Evolutionary conservation across 306 rosid species (phyloP).

Genomic region (Gleditsia sinensis): DNA sequence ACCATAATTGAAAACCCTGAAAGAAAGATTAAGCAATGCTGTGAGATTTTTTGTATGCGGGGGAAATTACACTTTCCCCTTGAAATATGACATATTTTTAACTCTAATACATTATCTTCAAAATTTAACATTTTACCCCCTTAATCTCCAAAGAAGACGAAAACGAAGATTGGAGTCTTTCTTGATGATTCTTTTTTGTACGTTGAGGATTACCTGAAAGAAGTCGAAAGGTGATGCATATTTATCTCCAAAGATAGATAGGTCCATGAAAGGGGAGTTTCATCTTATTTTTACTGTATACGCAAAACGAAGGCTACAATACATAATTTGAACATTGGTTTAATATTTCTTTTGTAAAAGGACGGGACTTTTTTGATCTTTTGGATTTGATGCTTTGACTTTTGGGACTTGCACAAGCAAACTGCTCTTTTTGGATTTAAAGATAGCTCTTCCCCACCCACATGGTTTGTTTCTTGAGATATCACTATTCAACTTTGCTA

Average conservation of each 20-base stretch:
- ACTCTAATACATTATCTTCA: too few species aligned
- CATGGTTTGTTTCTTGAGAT: slow-evolving; percentile 83
- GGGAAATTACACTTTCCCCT: too few species aligned
- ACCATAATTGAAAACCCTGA: too few species aligned
- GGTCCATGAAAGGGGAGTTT: slow-evolving; percentile 27
- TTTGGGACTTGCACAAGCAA: slow-evolving; percentile 63
- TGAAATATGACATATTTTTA: too few species aligned
- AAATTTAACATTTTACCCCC: too few species aligned
- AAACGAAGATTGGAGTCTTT: too few species aligned
- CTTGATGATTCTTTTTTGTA: too few species aligned
- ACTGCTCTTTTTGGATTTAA: slow-evolving; percentile 82
- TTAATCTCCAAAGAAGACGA: too few species aligned
- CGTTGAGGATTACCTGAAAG: not conserved
- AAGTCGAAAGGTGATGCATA: slow-evolving; percentile 29
- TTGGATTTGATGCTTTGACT: slow-evolving; percentile 89
- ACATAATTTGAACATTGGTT: slow-evolving; percentile 46
- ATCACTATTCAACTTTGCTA: slow-evolving; percentile 66
- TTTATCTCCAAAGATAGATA: slow-evolving; percentile 41
- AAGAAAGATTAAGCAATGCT: too few species aligned
- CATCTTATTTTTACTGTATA: slow-evolving; percentile 29
- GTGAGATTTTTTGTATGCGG: too few species aligned
- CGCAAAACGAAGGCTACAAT: slow-evolving; percentile 45
- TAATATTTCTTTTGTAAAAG: slow-evolving; percentile 41
- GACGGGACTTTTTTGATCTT: slow-evolving; percentile 49
- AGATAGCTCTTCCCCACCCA: slow-evolving; percentile 91